phyloP scores from a whole-genome alignment of 805 yeast genomes.

The Wickerhamomyces sydowiorum region DNA sequence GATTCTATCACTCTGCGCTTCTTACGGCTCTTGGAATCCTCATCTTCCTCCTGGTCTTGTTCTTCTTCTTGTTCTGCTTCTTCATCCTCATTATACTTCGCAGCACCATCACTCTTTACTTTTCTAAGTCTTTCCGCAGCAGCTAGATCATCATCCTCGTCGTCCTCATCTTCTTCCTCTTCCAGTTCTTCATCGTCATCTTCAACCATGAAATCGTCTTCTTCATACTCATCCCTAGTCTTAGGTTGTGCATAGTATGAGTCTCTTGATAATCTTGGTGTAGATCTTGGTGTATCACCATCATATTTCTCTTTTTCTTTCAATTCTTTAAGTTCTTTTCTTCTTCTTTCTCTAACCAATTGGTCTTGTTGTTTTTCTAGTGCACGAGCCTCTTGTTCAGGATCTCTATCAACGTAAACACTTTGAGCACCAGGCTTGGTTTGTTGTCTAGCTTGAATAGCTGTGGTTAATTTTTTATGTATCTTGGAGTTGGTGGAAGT shows the following conservation, averaged over 20 bases:
- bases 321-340: conserved; percentile 45
- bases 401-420: conserved; percentile 48
- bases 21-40: conserved; percentile 30
- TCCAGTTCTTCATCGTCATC: conserved; percentile 30
- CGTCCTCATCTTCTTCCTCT: conserved; percentile 40
- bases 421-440: conserved; percentile 32
- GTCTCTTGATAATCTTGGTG: conserved; percentile 18
- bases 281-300: conserved; percentile 30
- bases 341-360: conserved; percentile 61
- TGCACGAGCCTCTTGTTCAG: conserved; percentile 59
- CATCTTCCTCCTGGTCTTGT: conserved; percentile 28
- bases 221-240: conserved; percentile 24
- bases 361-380: conserved; percentile 64
- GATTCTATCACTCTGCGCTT: conserved; percentile 46
- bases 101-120: conserved; percentile 49
- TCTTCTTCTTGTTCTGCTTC: conserved; percentile 18
- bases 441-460: conserved; percentile 39
- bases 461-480: conserved; percentile 72
- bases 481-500: conserved; percentile 84
- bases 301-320: conserved; percentile 55
- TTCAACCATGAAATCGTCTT: conserved; percentile 28
- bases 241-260: conserved; percentile 7
- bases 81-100: conserved; percentile 32
- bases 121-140: conserved; percentile 56
- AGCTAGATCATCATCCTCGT: conserved; percentile 44